Evolutionary conservation across 805 yeast species (phyloP).

Genomic region (Candida maesae): DNA sequence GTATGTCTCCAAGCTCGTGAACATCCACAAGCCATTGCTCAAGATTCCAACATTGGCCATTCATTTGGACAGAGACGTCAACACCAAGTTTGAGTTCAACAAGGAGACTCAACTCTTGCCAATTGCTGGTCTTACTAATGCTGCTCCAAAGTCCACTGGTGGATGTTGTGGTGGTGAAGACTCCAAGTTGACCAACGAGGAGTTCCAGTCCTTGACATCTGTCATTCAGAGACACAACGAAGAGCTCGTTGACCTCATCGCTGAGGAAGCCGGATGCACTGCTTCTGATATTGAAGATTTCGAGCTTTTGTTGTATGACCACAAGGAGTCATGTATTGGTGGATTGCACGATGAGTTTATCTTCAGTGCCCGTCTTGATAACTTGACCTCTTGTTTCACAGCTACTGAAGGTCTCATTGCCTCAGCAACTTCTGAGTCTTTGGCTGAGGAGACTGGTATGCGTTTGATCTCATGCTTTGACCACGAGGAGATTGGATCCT

Average conservation of each 20-base stretch:
- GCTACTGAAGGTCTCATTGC: constrained; percentile 69
- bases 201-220: constrained; percentile 60
- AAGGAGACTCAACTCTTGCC: constrained; percentile 85
- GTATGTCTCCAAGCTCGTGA: constrained; percentile 63
- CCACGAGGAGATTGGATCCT: constrained; percentile 94
- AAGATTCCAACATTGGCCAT: constrained; percentile 95
- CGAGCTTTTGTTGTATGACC: constrained; percentile 81
- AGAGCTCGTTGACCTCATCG: constrained; percentile 65
- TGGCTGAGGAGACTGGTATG: constrained; percentile 52
- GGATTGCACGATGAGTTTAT: constrained; percentile 89
- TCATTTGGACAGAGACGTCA: constrained; percentile 77
- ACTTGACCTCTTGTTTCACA: constrained; percentile 81
- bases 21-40: constrained; percentile 77
- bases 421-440: constrained; percentile 36
- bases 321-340: constrained; percentile 79
- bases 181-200: constrained; percentile 44
- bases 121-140: constrained; percentile 63
- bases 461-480: constrained; percentile 82
- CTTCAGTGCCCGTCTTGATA: constrained; percentile 88
- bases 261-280: constrained; percentile 53
- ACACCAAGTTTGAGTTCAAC: constrained; percentile 80
- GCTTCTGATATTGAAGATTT: constrained; percentile 76
- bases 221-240: constrained; percentile 74
- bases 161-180: constrained; percentile 49
- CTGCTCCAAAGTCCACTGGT: constrained; percentile 29